These are phyloP conservation scores for Trichoderma atrobrunneum DNA, from an alignment of 2,329 filamentous ascomycete species.

Conservation along the genomic window DNA sequence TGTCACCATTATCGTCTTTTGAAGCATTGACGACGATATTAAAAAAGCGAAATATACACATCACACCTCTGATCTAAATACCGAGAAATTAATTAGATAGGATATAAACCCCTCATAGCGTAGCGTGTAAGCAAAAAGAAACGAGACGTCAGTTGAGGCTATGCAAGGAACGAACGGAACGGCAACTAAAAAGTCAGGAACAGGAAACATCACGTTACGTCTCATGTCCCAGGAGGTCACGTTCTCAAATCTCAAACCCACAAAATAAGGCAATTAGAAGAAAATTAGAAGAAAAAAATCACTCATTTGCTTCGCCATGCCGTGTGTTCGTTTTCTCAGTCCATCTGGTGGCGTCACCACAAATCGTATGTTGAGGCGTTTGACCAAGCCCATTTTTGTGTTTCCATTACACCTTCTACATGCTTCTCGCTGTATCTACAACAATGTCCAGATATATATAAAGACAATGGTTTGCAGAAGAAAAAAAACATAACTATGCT, in stretches of 20 bases:
- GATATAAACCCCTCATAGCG: not conserved
- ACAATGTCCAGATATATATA: not conserved
- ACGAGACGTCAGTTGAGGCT: not conserved
- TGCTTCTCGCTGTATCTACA: constrained; percentile 11
- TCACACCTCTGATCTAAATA: not conserved
- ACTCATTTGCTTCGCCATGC: not conserved
- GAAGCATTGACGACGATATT: not conserved
- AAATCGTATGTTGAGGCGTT: constrained; percentile 1
- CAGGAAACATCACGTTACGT: not conserved
- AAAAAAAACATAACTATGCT: not conserved
- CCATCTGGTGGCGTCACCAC: constrained; percentile 8
- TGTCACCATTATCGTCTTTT: constrained; percentile 55
- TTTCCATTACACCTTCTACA: not conserved
- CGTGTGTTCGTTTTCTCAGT: not conserved
- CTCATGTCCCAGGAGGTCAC: not conserved
- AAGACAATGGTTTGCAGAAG: not conserved
- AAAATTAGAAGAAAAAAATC: not conserved
- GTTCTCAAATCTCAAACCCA: not conserved
- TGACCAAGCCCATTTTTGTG: not conserved
- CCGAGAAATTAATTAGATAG: not conserved
- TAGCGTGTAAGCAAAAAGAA: not conserved
- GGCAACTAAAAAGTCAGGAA: not conserved
- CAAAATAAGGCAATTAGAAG: not conserved
- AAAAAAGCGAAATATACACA: not conserved
- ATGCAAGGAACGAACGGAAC: not conserved